These are phyloP conservation scores for Suhomyces wounanorum DNA, from an alignment of 1,139 yeast genomes.

Conservation along the genomic window DNA sequence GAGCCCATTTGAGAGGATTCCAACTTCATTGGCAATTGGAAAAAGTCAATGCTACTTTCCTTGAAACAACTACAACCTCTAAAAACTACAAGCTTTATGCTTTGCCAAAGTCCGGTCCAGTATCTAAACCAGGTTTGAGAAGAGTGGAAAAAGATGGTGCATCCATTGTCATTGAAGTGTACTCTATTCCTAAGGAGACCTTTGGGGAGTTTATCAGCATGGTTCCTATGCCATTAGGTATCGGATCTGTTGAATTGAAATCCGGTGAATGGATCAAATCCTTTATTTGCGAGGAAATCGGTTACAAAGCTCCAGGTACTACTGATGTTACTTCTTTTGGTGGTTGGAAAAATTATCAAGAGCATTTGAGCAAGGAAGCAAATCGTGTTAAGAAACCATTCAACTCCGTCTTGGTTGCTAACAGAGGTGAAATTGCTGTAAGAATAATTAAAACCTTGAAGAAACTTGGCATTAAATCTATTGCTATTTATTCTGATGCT, in stretches of 20 bases:
- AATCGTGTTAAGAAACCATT: slow-evolving; percentile 57
- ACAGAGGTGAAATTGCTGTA: slow-evolving; percentile 97
- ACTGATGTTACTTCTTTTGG: slow-evolving; percentile 80
- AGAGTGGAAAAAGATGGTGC: slow-evolving; percentile 61
- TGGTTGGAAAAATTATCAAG: slow-evolving; percentile 81
- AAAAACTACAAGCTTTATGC: slow-evolving; percentile 78
- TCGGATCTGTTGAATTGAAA: slow-evolving; percentile 83
- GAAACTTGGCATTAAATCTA: slow-evolving; percentile 71
- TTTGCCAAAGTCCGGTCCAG: slow-evolving; percentile 77
- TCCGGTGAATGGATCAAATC: slow-evolving; percentile 87
- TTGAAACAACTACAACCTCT: slow-evolving; percentile 68
- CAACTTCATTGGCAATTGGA: slow-evolving; percentile 94
- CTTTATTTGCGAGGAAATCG: slow-evolving; percentile 89
- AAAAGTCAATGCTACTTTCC: slow-evolving; percentile 76
- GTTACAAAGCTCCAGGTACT: slow-evolving; percentile 71
- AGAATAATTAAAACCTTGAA: slow-evolving; percentile 87
- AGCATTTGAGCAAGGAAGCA: slow-evolving; percentile 30
- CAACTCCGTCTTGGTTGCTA: slow-evolving; percentile 85
- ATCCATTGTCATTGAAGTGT: slow-evolving; percentile 72
- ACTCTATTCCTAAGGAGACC: slow-evolving; percentile 71
- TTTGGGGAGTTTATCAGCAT: slow-evolving; percentile 82
- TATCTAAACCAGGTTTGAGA: slow-evolving; percentile 85
- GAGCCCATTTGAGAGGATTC: slow-evolving; percentile 89
- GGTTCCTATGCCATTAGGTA: slow-evolving; percentile 95
- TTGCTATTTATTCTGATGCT: slow-evolving; percentile 88